Evolutionary conservation across 139 green algal genomes (phyloP).

Genomic region (Coccomyxa sp.): DNA sequence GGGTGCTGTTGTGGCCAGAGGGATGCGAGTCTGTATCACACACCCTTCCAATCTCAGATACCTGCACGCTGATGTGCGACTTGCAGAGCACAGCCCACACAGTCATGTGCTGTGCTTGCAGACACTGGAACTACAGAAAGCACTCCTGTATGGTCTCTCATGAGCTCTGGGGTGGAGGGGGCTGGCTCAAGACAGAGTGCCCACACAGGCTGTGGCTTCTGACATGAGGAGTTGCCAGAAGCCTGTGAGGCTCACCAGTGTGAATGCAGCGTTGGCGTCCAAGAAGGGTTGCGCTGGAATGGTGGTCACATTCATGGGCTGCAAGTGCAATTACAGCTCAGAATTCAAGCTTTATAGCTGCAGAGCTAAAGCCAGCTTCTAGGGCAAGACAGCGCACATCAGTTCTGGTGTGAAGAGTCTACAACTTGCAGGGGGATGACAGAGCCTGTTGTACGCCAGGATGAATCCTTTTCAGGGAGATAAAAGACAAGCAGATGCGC

Average conservation of each 20-base stretch:
- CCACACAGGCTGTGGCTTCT: not conserved
- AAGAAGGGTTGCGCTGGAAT: not conserved
- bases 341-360: no score
- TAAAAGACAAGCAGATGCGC: no score
- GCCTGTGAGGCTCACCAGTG: not conserved
- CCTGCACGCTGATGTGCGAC: not conserved
- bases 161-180: not conserved
- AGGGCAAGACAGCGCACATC: no score
- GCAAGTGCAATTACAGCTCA: no score
- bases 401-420: no score
- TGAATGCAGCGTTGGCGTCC: not conserved
- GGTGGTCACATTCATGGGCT: not conserved
- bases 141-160: not conserved
- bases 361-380: no score
- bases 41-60: no score
- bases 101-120: not conserved
- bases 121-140: not conserved
- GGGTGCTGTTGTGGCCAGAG: not conserved
- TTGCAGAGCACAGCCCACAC: not conserved
- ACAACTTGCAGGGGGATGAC: no score
- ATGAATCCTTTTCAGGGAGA: no score
- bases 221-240: not conserved
- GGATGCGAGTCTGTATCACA: not conserved
- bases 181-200: not conserved
- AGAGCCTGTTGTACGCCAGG: no score